Percentiles rank a stretch among this genome's conserved stretches.
Evolutionary conservation across 2,329 filamentous ascomycete genomes (phyloP).

Genomic region (Onygenales sp.): DNA sequence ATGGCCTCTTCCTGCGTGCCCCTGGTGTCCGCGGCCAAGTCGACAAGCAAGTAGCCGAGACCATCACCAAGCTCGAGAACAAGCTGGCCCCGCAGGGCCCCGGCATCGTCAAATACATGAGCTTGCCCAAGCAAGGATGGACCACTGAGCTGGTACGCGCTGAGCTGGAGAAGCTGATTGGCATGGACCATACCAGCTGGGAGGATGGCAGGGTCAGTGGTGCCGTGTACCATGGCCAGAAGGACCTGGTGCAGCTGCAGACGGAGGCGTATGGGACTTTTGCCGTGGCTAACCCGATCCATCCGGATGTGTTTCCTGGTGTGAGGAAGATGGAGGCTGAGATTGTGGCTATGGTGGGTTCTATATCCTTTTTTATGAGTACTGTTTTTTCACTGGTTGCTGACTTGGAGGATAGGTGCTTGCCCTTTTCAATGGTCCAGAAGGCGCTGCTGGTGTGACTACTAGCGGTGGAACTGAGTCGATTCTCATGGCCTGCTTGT

Average conservation of each 20-base stretch:
- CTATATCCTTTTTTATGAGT: not conserved
- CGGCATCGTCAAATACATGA: slow-evolving; percentile 61
- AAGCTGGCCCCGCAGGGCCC: slow-evolving; percentile 72
- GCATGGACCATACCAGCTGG: slow-evolving; percentile 91
- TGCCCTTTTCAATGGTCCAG: slow-evolving; percentile 77
- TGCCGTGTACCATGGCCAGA: slow-evolving; percentile 90
- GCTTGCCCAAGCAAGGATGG: slow-evolving; percentile 77
- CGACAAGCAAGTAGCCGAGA: slow-evolving; percentile 70
- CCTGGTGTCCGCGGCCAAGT: slow-evolving; percentile 83
- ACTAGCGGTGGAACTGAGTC: slow-evolving; percentile 93
- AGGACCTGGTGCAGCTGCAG: slow-evolving; percentile 71
- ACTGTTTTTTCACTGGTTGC: not conserved
- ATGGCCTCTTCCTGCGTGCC: slow-evolving; percentile 74
- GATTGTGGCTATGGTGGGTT: slow-evolving; percentile 78
- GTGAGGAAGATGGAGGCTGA: slow-evolving; percentile 99
- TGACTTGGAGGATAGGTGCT: slow-evolving; percentile 41
- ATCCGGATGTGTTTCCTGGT: slow-evolving; percentile 95
- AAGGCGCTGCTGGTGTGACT: slow-evolving; percentile 75
- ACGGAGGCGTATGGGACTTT: slow-evolving; percentile 90
- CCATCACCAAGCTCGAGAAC: slow-evolving; percentile 67
- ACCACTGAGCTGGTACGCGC: slow-evolving; percentile 64
- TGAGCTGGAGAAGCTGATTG: slow-evolving; percentile 69
- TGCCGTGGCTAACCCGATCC: slow-evolving; percentile 90
- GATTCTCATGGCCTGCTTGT: slow-evolving; percentile 89
- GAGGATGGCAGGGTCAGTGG: slow-evolving; percentile 92